Evolutionary conservation across 2,329 filamentous ascomycete genomes (phyloP).

Genomic region (Cercospora canescens): DNA sequence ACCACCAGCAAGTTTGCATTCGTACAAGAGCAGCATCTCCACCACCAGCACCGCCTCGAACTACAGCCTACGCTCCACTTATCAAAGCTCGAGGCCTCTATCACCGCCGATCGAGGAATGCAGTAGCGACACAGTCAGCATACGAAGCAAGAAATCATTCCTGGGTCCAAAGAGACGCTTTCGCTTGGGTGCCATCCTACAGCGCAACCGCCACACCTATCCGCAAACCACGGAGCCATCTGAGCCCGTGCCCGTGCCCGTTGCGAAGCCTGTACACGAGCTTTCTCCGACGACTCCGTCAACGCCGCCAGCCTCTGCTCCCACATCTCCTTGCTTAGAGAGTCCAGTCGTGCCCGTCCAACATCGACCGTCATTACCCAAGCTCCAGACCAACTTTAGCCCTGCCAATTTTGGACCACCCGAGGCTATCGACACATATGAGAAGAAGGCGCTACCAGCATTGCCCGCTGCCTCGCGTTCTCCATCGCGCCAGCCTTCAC

Average conservation of each 20-base stretch:
- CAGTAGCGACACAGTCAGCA: slow-evolving; percentile 21
- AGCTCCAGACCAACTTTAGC: slow-evolving; percentile 25
- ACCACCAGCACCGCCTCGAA: slow-evolving; percentile 23
- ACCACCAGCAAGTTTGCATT: slow-evolving; percentile 25
- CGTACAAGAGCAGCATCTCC: slow-evolving; percentile 32
- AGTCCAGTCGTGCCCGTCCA: neutral
- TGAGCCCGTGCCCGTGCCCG: slow-evolving; percentile 9
- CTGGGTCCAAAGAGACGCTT: slow-evolving; percentile 22
- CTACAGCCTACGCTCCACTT: slow-evolving; percentile 25
- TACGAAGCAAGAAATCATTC: slow-evolving; percentile 28
- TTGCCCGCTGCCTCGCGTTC: slow-evolving; percentile 16
- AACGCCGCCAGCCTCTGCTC: slow-evolving; percentile 15
- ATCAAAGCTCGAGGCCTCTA: slow-evolving; percentile 25
- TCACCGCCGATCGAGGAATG: slow-evolving; percentile 31
- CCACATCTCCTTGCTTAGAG: slow-evolving; percentile 4
- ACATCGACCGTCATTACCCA: slow-evolving; percentile 28
- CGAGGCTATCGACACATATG: slow-evolving; percentile 23
- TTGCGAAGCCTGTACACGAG: slow-evolving; percentile 1
- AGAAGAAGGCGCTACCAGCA: slow-evolving; percentile 24
- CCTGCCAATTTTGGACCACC: slow-evolving; percentile 22
- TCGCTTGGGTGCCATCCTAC: slow-evolving; percentile 25
- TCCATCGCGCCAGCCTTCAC: slow-evolving; percentile 7
- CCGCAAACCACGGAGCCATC: slow-evolving; percentile 21
- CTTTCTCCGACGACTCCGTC: slow-evolving; percentile 6
- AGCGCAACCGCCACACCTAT: slow-evolving; percentile 27